These are phyloP conservation scores for Rhizopogon vinicolor DNA, from an alignment of 768 basidiomycete genomes.

Conservation along the genomic window DNA sequence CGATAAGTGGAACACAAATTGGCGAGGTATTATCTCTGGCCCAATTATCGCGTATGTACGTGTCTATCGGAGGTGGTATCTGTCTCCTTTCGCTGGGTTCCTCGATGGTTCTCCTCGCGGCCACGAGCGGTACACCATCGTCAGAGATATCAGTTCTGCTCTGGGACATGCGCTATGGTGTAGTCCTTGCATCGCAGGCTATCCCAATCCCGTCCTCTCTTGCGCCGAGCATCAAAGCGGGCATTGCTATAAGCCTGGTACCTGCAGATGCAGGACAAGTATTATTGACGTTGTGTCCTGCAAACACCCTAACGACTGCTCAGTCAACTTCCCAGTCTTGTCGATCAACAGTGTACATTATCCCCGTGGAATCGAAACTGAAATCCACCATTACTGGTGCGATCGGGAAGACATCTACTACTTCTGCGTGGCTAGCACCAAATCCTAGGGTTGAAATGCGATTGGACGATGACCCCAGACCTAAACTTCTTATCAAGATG, in stretches of 20 bases:
- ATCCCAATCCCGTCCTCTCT: conserved; percentile 47
- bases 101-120: conserved; percentile 55
- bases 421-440: conserved; percentile 40
- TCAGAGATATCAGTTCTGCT: conserved; percentile 50
- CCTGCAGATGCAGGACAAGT: conserved; percentile 40
- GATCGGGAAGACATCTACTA: conserved; percentile 46
- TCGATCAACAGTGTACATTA: conserved; percentile 52
- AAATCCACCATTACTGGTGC: conserved; percentile 62
- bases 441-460: conserved; percentile 1
- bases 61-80: conserved; percentile 12
- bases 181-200: conserved; percentile 51
- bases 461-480: conserved; percentile 15
- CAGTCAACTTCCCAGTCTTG: conserved; percentile 20
- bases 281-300: conserved; percentile 37
- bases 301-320: conserved; percentile 17
- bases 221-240: conserved; percentile 20
- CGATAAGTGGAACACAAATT: conserved; percentile 17
- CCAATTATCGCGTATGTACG: conserved; percentile 20
- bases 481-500: conserved; percentile 36
- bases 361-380: conserved; percentile 50
- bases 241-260: conserved; percentile 28
- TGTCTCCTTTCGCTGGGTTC: conserved; percentile 49
- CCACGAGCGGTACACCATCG: conserved; percentile 23
- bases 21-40: conserved; percentile 16
- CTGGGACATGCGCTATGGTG: conserved; percentile 68